Evolutionary conservation across 805 yeast genomes (phyloP).

Genomic region (Zygosaccharomyces siamensis): DNA sequence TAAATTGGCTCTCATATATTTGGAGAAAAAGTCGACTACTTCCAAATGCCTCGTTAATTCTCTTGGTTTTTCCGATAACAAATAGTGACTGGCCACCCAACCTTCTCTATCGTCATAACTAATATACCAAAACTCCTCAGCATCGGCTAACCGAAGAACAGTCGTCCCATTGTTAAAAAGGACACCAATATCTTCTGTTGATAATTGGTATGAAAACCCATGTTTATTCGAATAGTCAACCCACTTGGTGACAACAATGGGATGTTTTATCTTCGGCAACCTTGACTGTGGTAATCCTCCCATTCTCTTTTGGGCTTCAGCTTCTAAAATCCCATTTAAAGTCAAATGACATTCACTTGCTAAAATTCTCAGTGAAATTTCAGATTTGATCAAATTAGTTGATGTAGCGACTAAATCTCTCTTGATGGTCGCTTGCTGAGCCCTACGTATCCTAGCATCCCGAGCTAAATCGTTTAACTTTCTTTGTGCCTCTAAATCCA

Average conservation of each 20-base stretch:
- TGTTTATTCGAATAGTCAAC: conserved; percentile 95
- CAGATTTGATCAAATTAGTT: conserved; percentile 36
- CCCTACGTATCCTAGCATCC: conserved; percentile 34
- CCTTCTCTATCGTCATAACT: conserved; percentile 46
- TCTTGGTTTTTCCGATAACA: conserved; percentile 41
- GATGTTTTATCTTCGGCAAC: conserved; percentile 41
- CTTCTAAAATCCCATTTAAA: conserved; percentile 41
- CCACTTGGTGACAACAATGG: conserved; percentile 86
- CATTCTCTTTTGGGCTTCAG: conserved; percentile 44
- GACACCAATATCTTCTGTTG: conserved; percentile 87
- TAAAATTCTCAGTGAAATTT: conserved; percentile 36
- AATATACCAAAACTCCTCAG: conserved; percentile 62
- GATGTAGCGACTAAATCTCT: conserved; percentile 33
- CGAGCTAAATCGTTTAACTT: conserved; percentile 34
- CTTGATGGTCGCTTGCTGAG: conserved; percentile 32
- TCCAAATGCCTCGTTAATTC: conserved; percentile 66
- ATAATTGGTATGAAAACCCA: conserved; percentile 90
- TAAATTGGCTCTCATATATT: conserved; percentile 86
- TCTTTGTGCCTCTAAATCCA: conserved; percentile 35
- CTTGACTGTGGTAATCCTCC: conserved; percentile 33
- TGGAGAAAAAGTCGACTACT: conserved; percentile 81
- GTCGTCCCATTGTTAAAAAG: conserved; percentile 82
- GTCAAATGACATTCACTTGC: conserved; percentile 45
- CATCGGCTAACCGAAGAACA: conserved; percentile 63
- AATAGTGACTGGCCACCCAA: conserved; percentile 49